phyloP scores from a whole-genome alignment of 306 rosid species.

The Citrullus colocynthis region DNA sequence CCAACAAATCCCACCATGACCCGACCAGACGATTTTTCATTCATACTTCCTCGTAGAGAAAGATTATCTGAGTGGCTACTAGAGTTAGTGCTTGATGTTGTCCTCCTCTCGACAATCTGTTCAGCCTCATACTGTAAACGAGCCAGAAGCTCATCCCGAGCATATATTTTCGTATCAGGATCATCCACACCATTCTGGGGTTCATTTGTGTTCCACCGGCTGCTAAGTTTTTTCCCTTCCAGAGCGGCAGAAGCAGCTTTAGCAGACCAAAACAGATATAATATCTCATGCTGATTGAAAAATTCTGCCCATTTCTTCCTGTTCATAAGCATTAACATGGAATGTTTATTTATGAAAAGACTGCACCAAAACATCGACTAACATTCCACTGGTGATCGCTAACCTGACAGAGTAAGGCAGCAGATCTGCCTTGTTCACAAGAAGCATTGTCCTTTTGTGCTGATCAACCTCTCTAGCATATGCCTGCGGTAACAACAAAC shows the following conservation, averaged over 20 bases:
- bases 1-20: constrained; percentile 95
- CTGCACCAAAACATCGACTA: constrained; percentile 5
- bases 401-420: constrained; percentile 72
- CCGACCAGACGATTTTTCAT: constrained; percentile 22
- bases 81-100: constrained; percentile 27
- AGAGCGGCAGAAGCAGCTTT: constrained; percentile 78
- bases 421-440: constrained; percentile 94
- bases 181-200: constrained; percentile 21
- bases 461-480: constrained; percentile 71
- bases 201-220: constrained; percentile 21
- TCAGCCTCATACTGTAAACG: constrained; percentile 83
- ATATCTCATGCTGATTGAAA: constrained; percentile 50
- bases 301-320: constrained; percentile 89
- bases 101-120: constrained; percentile 48
- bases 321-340: constrained; percentile 17
- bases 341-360: constrained; percentile 9
- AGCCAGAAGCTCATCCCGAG: constrained; percentile 79
- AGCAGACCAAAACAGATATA: constrained; percentile 92
- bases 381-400: constrained; percentile 11
- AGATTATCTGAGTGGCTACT: constrained; percentile 14
- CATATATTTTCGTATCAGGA: constrained; percentile 59
- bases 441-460: constrained; percentile 78
- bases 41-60: constrained; percentile 26
- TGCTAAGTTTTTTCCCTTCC: constrained; percentile 49
- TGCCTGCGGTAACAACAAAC: constrained; percentile 26